Evolutionary conservation across 2,329 filamentous ascomycete genomes (phyloP), one percentile per base, ranked within the genome.

Genomic region (Thelonectria blattea): DNA sequence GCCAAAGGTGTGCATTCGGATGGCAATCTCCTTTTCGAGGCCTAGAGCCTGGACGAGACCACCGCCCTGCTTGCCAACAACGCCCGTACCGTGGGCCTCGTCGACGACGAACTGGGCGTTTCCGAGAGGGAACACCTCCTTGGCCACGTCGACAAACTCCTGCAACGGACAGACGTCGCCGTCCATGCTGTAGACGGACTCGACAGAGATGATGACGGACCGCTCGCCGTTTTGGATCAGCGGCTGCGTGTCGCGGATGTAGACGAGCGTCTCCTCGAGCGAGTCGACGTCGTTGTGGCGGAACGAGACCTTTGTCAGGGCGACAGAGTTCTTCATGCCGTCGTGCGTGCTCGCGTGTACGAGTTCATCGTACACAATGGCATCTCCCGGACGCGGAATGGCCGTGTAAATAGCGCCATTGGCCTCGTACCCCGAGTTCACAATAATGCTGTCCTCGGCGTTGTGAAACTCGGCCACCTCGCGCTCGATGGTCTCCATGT

Each of bases 261-360:
- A 49, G 12, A 62, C 43, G n/a, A 84, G 63, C 3, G 75, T 74
- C 5, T 74, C 70, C 20, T 70, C 65, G 43, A 85, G 71, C 8
- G 74, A 70, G n/a, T 66, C 62, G 2, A 62, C 53, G 45, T 64
- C 60, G 63, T 84, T 86, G 66, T 86, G 84, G 2, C 61, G 65
- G 68, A 86, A 85, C 6, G 73, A 62, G 0, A 80, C 53, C 71
- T 66, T 79, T 41, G 75, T 71, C 1, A 75, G 72, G 0, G 87
- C 86, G 6, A 85, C 76, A 11, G 80, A 83, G 4, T 82, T 71
- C n/a, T 79, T 75, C 83, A 90, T 89, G 1, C 88, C 88, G 63
- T 89, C 86, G 60, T 86, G 85, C 0, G 83, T 81, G 71, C 86
- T 90, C 0, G 89, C 89, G 66, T 91, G 89, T 3, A 90, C 83